A percentile compares a stretch with the other conserved stretches of the same genome.
Evolutionary conservation across 345 rosid genomes (phyloP).

Genomic region (Nephelium lappaceum): DNA sequence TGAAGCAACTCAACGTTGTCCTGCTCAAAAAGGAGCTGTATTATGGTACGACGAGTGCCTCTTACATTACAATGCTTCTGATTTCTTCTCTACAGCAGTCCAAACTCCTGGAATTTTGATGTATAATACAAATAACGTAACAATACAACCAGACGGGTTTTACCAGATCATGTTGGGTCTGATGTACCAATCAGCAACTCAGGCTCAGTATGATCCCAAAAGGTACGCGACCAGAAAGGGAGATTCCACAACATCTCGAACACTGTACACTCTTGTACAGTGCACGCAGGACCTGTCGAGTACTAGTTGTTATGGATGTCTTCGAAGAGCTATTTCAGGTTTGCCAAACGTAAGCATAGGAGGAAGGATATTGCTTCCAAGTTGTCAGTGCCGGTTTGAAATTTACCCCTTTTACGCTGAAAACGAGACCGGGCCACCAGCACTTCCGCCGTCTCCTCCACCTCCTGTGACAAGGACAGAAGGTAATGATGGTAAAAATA

Average conservation of each 20-base stretch:
- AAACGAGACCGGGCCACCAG: neutral
- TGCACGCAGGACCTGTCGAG: constrained; percentile 40
- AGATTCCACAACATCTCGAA: neutral
- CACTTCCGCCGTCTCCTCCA: neutral
- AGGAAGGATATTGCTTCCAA: constrained; percentile 34
- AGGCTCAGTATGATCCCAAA: neutral
- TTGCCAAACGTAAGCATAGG: neutral
- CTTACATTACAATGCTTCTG: constrained; percentile 21
- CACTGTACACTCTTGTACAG: constrained; percentile 26
- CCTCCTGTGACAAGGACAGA: neutral
- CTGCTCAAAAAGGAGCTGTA: constrained; percentile 26
- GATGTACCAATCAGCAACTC: neutral
- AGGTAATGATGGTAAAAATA: neutral
- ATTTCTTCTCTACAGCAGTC: constrained; percentile 1
- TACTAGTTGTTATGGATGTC: constrained; percentile 23
- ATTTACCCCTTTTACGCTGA: constrained; percentile 17
- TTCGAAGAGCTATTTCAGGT: neutral
- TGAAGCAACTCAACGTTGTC: constrained; percentile 29
- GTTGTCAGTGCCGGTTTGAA: constrained; percentile 42
- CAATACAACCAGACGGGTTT: constrained; percentile 7
- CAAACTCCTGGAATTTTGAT: accelerated
- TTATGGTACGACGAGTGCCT: constrained; percentile 48
- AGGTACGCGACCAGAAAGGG: constrained; percentile 18
- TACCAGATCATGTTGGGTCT: neutral
- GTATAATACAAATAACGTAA: neutral